Evolutionary conservation across 495 filamentous ascomycete genomes (phyloP).

Genomic region (Niebla homalea): DNA sequence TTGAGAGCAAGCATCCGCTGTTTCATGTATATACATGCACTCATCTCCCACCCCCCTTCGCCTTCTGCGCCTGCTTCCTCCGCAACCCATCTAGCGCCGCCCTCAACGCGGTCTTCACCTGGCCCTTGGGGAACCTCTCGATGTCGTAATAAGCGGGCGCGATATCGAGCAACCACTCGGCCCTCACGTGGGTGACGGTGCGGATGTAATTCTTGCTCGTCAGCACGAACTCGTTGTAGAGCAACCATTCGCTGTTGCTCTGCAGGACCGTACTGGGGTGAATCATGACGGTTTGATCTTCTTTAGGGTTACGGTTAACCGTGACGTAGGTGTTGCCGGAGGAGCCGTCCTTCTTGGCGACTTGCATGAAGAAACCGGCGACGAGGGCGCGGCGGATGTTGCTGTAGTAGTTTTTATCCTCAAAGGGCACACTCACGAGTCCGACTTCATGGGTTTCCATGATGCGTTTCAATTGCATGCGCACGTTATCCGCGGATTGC

Average conservation of each 20-base stretch:
- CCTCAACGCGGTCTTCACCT: constrained; percentile 64
- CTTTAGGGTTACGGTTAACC: too few species aligned
- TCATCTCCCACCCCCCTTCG: constrained; percentile 12
- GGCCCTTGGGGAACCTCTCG: constrained; percentile 68
- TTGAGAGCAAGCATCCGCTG: too few species aligned
- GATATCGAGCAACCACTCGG: constrained; percentile 90
- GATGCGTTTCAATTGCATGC: constrained; percentile 77
- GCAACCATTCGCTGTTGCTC: constrained; percentile 85
- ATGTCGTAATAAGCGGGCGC: constrained; percentile 87
- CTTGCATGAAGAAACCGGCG: constrained; percentile 98
- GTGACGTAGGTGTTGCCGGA: constrained; percentile 71
- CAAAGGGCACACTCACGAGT: constrained; percentile 75
- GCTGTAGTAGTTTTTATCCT: constrained; percentile 93
- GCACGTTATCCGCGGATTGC: constrained; percentile 86
- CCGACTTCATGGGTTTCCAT: constrained; percentile 88
- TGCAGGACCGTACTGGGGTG: constrained; percentile 82
- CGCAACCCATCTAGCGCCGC: constrained; percentile 61
- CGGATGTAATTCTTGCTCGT: constrained; percentile 88
- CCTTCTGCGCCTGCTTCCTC: constrained; percentile 57
- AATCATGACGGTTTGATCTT: constrained; percentile 78
- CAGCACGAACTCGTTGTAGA: constrained; percentile 98
- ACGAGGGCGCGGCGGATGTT: constrained; percentile 94
- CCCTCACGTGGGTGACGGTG: constrained; percentile 51
- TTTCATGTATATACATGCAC: too few species aligned
- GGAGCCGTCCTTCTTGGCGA: constrained; percentile 73